Base-by-base conservation (phyloP, 2,329 filamentous ascomycete genomes). In the Epichloe gansuensis region DNA sequence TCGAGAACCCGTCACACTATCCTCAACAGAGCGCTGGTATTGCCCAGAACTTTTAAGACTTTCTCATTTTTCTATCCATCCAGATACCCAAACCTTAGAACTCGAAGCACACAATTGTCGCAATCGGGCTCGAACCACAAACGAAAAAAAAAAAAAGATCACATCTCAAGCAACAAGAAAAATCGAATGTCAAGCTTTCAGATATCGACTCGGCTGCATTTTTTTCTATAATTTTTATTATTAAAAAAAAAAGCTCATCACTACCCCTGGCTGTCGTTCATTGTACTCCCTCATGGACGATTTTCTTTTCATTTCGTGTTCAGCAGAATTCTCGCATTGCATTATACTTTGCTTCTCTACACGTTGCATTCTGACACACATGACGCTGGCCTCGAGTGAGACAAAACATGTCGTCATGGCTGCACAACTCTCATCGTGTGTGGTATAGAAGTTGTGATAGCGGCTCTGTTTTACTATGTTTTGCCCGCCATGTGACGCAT, bases 11-110 rank as follows among this genome's bases (percentile, higher is more conserved):
- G 2, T 81, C 87, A 45, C 87, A 93, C 57, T 94, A 88, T 63
- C 91, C 91, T 11, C 88, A 94, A 65, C 90, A 95, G 73, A 95
- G 88, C 62, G 88, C 88, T 41, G 93, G 93, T 54, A 96, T 98
- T 62, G 88, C 93, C 35, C 93, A 97, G 71, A 98, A 98, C 69
- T 98, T 98, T 63, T 48, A 25, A 31, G n/a, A 37, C n/a, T 48
- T 48, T 38, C 46, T 28, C 37, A 58, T 57, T 57, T 53, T 38
- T 55, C 44, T 39, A 37, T 52, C 42, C n/a, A 44, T 25, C 42
- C 12, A 48, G 50, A 55, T 51, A 42, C 46, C 49, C 44, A 35
- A 21, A 46, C 53, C 35, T 51, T 45, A 15, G 35, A 51, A 34
- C 11, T 44, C 17, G 15, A 43, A 43, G 41, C 42, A 44, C n/a